Conservation (phyloP, 495 filamentous ascomycete species). For the Aspergillus asperescens region DNA sequence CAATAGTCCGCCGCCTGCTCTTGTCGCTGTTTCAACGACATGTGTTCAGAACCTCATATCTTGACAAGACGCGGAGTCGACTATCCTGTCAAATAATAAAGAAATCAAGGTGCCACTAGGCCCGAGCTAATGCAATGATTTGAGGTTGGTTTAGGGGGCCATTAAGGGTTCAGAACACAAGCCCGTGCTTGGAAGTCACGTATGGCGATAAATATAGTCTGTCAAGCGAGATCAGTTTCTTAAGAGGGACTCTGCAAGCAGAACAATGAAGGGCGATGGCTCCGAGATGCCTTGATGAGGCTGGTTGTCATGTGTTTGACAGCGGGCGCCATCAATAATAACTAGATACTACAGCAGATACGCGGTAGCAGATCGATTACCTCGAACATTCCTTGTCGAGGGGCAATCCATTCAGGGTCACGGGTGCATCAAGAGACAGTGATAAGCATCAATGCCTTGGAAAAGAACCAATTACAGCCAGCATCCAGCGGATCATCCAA, state of each 20-base stretch:
- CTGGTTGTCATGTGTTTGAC: background rate
- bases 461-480: conserved; percentile 7
- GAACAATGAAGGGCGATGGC: background rate
- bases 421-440: background rate
- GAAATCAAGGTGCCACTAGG: no score
- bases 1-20: background rate
- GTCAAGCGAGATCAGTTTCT: no score
- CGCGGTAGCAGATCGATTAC: background rate
- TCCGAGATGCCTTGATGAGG: background rate
- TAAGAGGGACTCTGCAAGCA: background rate
- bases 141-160: no score
- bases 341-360: background rate
- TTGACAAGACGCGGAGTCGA: no score
- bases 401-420: background rate
- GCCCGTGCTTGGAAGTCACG: no score
- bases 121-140: no score
- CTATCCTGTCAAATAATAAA: no score
- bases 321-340: background rate
- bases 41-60: no score
- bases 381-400: background rate
- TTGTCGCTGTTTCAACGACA: background rate
- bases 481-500: conserved; percentile 1
- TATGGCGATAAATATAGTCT: no score
- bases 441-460: conserved; percentile 11
- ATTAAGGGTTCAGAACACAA: no score